These are phyloP conservation scores for Exutisphaerella laricina DNA, from an alignment of 2,329 filamentous ascomycete genomes.

Conservation along the genomic window DNA sequence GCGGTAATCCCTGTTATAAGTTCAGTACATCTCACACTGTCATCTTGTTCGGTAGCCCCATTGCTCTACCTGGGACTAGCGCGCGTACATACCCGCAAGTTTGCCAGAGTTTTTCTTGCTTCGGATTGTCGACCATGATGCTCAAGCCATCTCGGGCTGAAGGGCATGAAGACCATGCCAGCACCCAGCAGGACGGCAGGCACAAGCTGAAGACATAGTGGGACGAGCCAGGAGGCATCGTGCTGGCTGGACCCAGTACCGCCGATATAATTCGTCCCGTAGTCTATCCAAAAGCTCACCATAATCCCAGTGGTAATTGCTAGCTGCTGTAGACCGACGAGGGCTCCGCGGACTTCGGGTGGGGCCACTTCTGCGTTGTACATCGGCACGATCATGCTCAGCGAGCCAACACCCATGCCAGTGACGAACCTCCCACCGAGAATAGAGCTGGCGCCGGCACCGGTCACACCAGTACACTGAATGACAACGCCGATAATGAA, in stretches of 20 bases:
- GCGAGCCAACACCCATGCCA: conserved; percentile 59
- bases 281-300: conserved; percentile 45
- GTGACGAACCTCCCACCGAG: conserved; percentile 68
- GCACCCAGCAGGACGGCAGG: conserved; percentile 61
- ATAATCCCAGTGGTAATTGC: conserved; percentile 54
- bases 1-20: conserved; percentile 52
- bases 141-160: conserved; percentile 69
- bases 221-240: conserved; percentile 68
- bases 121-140: conserved; percentile 65
- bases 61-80: no score
- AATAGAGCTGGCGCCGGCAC: conserved; percentile 54
- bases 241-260: conserved; percentile 55
- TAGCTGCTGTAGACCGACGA: conserved; percentile 61
- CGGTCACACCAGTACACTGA: conserved; percentile 56
- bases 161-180: conserved; percentile 70
- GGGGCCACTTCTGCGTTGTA: conserved; percentile 47
- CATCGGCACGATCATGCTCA: conserved; percentile 56
- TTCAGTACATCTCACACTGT: no score
- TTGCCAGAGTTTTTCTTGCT: conserved; percentile 57
- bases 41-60: no score
- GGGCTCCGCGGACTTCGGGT: conserved; percentile 60
- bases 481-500: conserved; percentile 67
- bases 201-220: conserved; percentile 64
- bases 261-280: conserved; percentile 42
- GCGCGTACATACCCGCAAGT: no score